Conservation (phyloP, 495 filamentous ascomycete genomes). For the Xylaria telfairii region DNA sequence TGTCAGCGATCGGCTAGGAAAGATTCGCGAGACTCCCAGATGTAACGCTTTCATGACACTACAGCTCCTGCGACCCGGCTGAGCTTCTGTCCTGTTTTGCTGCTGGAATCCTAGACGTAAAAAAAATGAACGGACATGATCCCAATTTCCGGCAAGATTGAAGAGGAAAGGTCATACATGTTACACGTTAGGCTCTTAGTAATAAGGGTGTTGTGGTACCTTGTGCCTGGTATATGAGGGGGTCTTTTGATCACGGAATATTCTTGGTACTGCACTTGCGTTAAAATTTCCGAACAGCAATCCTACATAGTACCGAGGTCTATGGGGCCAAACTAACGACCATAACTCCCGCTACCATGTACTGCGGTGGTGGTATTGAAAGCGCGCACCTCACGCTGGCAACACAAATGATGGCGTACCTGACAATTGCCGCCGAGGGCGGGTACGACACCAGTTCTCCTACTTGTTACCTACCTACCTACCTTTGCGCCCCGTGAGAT, state of each 20-base stretch:
- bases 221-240: background rate
- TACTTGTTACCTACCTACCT: background rate
- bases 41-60: background rate
- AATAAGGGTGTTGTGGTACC: background rate
- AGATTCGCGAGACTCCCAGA: background rate
- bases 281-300: background rate
- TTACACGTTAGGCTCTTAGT: background rate
- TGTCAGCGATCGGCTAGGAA: background rate
- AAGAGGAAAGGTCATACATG: background rate
- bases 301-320: too few species aligned
- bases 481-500: background rate
- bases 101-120: background rate
- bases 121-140: background rate
- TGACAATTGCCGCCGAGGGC: background rate
- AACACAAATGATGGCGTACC: background rate
- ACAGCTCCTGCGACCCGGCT: background rate
- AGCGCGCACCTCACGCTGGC: background rate
- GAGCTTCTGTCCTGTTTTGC: background rate
- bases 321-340: too few species aligned
- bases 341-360: background rate
- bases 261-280: background rate
- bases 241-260: background rate
- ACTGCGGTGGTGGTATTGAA: background rate
- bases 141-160: background rate
- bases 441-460: background rate